Percentiles rank a stretch among this genome's conserved stretches.
Conservation (phyloP, 2,329 filamentous ascomycete genomes). For the Onygenales sp. region DNA sequence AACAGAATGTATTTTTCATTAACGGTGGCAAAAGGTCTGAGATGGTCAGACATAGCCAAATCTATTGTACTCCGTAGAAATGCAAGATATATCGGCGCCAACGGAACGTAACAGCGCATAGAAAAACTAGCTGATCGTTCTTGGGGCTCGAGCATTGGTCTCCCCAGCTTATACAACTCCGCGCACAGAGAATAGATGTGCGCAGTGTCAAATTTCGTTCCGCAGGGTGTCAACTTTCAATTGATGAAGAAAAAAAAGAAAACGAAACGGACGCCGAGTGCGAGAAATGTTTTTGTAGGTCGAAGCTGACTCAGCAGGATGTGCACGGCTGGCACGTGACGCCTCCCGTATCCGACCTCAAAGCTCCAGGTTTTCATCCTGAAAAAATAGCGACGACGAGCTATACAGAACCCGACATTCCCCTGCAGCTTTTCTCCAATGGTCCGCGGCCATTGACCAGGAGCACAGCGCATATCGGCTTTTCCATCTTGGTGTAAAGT, state of each 20-base stretch:
- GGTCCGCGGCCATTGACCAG: constrained; percentile 9
- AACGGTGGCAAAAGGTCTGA: too few relatives aligned
- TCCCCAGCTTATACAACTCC: constrained; percentile 51
- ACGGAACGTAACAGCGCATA: constrained; percentile 40
- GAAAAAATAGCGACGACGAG: background rate
- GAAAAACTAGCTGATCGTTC: constrained; percentile 38
- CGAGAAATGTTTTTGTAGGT: background rate
- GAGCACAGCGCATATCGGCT: constrained; percentile 10
- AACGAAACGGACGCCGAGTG: constrained; percentile 11
- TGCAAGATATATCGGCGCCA: constrained; percentile 34
- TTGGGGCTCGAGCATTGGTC: constrained; percentile 39
- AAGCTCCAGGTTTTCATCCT: background rate
- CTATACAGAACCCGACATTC: too few relatives aligned
- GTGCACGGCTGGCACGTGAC: background rate
- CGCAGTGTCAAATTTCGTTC: constrained; percentile 52
- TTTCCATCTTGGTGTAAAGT: constrained; percentile 11
- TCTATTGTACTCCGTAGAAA: background rate
- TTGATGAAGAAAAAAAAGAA: constrained; percentile 29
- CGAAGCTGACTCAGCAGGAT: background rate
- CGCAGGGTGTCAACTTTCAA: constrained; percentile 48
- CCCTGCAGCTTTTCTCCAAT: background rate
- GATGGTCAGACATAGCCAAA: too few relatives aligned
- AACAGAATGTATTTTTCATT: too few relatives aligned
- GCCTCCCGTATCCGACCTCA: background rate
- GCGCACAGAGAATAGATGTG: constrained; percentile 38